Base-by-base conservation (phyloP, 2,329 filamentous ascomycete genomes). In the Colletotrichum sp. region DNA sequence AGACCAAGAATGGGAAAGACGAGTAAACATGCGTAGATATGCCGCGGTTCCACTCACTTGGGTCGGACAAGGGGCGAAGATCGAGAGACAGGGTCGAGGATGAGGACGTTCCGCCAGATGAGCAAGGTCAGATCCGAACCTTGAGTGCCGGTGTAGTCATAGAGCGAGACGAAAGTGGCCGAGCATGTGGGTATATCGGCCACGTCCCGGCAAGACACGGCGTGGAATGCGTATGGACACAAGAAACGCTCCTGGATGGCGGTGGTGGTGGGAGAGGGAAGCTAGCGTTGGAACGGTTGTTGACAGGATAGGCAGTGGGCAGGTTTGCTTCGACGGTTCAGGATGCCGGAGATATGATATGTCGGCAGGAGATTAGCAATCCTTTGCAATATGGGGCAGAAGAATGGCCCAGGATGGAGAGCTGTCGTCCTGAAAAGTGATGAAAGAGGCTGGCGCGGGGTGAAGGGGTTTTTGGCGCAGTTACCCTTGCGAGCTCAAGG, bases 381-480 rank as follows among this genome's bases (percentile, higher is more conserved):
- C 28, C 70, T 30, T 57, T 32, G 34, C 55, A 68, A 70, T 44
- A 52, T 30, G n/a, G 34, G 30, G 16, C 44, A 69, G 21, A 69
- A 34, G 49, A 75, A 64, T 49, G 21, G 52, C 30, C 60, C 24
- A 36, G 36, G 60, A 70, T 71, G 28, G 18, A 60, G 67, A 63
- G n/a, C 52, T 44, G 36, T 60, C 28, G 59, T 75, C 18, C 24
- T 66, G 71, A 24, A 64, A 75, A 64, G 59, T 71, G 71, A 66
- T 63, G 49, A 30, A 77, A 66, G 62, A 70, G 52, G 71, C 57
- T 75, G 71, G 71, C 75, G 75, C 62, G 66, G 71, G 60, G 60
- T 71, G 66, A 75, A 71, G 65, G 52, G 60, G 71, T 55, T 75
- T 64, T 66, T 64, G 73, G 75, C 52, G 71, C 60, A 52, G 71